These are phyloP conservation scores for Serendipita vermifera DNA, from an alignment of 768 basidiomycete species.

Conservation along the genomic window DNA sequence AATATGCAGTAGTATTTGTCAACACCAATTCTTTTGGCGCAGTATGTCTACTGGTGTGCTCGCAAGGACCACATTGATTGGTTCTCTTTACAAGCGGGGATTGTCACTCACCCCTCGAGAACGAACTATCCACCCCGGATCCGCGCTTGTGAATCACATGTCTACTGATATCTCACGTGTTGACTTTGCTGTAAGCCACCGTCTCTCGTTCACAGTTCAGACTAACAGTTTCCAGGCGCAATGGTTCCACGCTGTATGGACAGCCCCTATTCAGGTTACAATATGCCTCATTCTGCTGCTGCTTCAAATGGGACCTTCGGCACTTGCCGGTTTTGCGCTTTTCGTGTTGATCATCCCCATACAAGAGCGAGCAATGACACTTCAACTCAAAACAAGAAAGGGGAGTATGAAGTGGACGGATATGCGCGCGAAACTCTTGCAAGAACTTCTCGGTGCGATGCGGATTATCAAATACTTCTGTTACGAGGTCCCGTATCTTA, in stretches of 20 bases:
- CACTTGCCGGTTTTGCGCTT: conserved; percentile 54
- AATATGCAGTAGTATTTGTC: conserved; percentile 40
- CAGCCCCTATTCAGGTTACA: conserved; percentile 49
- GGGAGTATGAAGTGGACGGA: conserved; percentile 51
- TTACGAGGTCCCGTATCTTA: conserved; percentile 55
- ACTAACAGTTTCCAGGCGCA: no score
- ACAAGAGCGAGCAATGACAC: conserved; percentile 49
- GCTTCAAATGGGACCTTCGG: conserved; percentile 52
- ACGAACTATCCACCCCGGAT: conserved; percentile 47
- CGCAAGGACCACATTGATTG: conserved; percentile 51
- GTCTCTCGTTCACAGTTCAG: neutral
- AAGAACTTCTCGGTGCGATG: conserved; percentile 57
- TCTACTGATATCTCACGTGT: conserved; percentile 44
- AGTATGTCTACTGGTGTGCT: conserved; percentile 56
- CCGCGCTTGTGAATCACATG: conserved; percentile 46
- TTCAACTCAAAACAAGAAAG: conserved; percentile 41
- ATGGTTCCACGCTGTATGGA: conserved; percentile 52
- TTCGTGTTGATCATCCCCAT: conserved; percentile 51
- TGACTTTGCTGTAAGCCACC: neutral
- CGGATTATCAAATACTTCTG: conserved; percentile 67
- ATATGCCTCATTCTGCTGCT: conserved; percentile 49
- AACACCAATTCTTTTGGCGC: conserved; percentile 65
- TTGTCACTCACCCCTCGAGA: conserved; percentile 54
- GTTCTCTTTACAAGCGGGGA: conserved; percentile 56
- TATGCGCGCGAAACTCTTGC: conserved; percentile 45